phyloP scores from a whole-genome alignment of 2,329 filamentous ascomycete species.

The Domatiomyces globalis region DNA sequence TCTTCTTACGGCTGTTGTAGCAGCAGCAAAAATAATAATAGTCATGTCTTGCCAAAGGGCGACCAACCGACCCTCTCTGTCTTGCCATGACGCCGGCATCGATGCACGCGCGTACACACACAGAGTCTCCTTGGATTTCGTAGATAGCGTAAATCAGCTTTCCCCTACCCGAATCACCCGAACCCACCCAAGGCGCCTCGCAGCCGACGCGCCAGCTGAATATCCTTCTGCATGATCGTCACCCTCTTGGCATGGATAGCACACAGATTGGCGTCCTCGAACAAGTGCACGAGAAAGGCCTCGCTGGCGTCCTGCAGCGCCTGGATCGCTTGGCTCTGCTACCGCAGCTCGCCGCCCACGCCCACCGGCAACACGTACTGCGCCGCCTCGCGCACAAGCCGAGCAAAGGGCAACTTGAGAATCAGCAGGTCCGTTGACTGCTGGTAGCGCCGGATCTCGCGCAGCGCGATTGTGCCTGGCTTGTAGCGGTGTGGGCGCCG shows the following conservation, averaged over 20 bases:
- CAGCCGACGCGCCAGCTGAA: constrained; percentile 75
- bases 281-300: constrained; percentile 89
- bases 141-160: not conserved
- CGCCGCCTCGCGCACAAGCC: constrained; percentile 38
- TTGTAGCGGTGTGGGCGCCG: constrained; percentile 50
- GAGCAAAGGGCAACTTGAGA: constrained; percentile 39
- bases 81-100: too few species aligned
- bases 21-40: too few species aligned
- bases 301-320: constrained; percentile 93
- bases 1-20: too few species aligned
- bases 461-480: constrained; percentile 72
- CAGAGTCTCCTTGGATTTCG: too few species aligned
- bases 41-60: too few species aligned
- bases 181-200: constrained; percentile 62
- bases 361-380: constrained; percentile 44
- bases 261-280: constrained; percentile 90
- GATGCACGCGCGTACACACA: too few species aligned
- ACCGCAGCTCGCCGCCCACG: constrained; percentile 58
- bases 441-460: constrained; percentile 85
- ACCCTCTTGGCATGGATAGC: constrained; percentile 94
- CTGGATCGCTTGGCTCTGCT: constrained; percentile 90
- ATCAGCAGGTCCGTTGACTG: constrained; percentile 77
- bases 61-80: too few species aligned
- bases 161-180: constrained; percentile 31
- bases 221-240: constrained; percentile 96